Conservation (phyloP, 192 early-diverging fungal genomes). For the Mortierella claussenii region DNA sequence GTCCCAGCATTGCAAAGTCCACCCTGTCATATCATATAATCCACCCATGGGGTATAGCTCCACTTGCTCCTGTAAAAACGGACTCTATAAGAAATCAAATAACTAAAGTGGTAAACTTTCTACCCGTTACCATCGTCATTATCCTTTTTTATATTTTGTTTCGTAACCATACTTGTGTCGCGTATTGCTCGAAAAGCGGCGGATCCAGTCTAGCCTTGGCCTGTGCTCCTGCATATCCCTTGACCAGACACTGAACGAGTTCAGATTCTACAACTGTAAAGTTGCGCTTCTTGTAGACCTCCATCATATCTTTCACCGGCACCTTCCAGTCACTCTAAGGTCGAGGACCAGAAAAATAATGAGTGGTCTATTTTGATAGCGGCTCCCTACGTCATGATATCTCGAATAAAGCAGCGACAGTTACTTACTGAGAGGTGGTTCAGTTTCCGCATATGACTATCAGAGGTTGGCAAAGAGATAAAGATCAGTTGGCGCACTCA, state of each 20-base stretch:
- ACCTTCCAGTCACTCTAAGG: conserved; percentile 62
- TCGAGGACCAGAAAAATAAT: too few species aligned
- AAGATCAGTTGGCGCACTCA: too few species aligned
- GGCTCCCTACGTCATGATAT: too few species aligned
- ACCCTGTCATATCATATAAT: conserved; percentile 64
- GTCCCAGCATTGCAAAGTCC: conserved; percentile 62
- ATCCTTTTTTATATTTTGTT: not conserved
- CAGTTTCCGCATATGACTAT: conserved; percentile 25
- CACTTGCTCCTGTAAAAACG: conserved; percentile 78
- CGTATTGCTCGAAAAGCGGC: not conserved
- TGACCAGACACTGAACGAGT: conserved; percentile 61
- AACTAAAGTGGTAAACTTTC: not conserved
- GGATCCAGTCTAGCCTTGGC: conserved; percentile 31
- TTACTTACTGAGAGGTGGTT: conserved; percentile 3
- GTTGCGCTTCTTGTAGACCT: conserved; percentile 63
- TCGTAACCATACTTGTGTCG: not conserved
- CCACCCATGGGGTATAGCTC: conserved; percentile 78
- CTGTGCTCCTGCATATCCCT: conserved; percentile 34
- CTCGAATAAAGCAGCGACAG: too few species aligned
- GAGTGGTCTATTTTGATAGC: too few species aligned
- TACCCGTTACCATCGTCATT: too few species aligned
- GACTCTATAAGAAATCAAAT: conserved; percentile 23
- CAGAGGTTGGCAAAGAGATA: not conserved
- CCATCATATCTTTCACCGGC: conserved; percentile 66
- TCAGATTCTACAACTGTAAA: conserved; percentile 34